Conservation (phyloP, 345 rosid species). For the Limnanthes douglasii region DNA sequence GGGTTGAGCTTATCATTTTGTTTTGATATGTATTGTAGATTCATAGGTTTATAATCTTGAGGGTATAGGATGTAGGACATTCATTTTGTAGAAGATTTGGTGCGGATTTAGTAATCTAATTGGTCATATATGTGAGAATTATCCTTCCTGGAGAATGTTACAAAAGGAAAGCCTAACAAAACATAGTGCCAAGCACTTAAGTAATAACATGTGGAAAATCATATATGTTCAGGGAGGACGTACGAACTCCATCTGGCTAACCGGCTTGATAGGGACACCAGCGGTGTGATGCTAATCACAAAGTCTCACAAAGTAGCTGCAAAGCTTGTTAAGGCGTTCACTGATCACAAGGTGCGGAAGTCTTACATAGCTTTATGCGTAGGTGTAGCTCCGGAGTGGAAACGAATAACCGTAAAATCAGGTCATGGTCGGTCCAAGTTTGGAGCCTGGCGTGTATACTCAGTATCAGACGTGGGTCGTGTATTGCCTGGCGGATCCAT, state of each 20-base stretch:
- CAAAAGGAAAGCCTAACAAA: no score
- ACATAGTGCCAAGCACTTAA: no score
- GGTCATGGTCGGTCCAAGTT: constrained; percentile 93
- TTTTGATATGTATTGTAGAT: no score
- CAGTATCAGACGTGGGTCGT: constrained; percentile 57
- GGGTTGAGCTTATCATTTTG: no score
- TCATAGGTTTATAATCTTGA: no score
- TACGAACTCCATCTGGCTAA: constrained; percentile 75
- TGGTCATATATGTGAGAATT: not conserved
- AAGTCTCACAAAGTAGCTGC: constrained; percentile 82
- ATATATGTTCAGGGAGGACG: not conserved
- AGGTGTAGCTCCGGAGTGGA: constrained; percentile 56
- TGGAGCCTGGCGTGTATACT: constrained; percentile 89
- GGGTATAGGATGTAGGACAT: no score
- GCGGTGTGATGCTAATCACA: constrained; percentile 72
- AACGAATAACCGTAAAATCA: constrained; percentile 44
- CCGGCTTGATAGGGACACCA: constrained; percentile 86
- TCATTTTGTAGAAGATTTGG: not conserved
- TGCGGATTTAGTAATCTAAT: not conserved
- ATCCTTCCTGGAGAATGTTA: no score
- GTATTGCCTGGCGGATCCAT: constrained; percentile 69
- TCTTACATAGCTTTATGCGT: constrained; percentile 63
- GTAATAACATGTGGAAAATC: no score
- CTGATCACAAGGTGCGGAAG: constrained; percentile 55
- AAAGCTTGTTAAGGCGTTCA: constrained; percentile 71